These are phyloP conservation scores for Quercus tomentella DNA, from an alignment of 331 rosid genomes.

Conservation along the genomic window DNA sequence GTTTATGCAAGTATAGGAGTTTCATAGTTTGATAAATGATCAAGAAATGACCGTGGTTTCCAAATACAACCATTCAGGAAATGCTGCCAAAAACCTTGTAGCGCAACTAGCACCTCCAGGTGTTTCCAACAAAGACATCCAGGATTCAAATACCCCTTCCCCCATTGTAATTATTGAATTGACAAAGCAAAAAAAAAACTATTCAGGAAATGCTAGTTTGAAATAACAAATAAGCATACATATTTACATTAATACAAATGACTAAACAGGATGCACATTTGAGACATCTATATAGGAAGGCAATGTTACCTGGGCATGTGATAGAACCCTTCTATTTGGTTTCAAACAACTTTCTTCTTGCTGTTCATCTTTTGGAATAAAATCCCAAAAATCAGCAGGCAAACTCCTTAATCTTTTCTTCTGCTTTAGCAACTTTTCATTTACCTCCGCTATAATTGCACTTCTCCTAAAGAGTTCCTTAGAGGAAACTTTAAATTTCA, in stretches of 20 bases:
- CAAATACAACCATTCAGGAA: neutral
- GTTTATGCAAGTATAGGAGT: neutral
- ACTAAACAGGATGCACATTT: neutral
- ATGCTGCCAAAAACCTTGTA: neutral
- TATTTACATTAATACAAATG: conserved; percentile 8
- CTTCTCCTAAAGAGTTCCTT: conserved; percentile 61
- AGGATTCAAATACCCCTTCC: too few relatives aligned
- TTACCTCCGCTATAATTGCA: conserved; percentile 63
- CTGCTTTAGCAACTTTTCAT: conserved; percentile 35
- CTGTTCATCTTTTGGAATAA: conserved; percentile 60
- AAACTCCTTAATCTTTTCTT: conserved; percentile 35
- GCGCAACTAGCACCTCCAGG: too few relatives aligned
- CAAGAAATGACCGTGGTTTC: neutral
- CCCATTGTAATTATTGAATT: too few relatives aligned
- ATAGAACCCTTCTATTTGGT: conserved; percentile 60
- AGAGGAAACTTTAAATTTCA: conserved; percentile 76
- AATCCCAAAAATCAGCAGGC: conserved; percentile 81
- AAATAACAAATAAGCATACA: conserved; percentile 4
- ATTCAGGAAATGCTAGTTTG: neutral
- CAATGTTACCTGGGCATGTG: conserved; percentile 72
- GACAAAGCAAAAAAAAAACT: too few relatives aligned
- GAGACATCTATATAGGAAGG: neutral
- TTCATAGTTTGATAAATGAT: neutral
- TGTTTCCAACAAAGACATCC: too few relatives aligned
- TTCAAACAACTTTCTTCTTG: conserved; percentile 48